Conservation (phyloP, 129 eudicot species). For the Calendula officinalis region DNA sequence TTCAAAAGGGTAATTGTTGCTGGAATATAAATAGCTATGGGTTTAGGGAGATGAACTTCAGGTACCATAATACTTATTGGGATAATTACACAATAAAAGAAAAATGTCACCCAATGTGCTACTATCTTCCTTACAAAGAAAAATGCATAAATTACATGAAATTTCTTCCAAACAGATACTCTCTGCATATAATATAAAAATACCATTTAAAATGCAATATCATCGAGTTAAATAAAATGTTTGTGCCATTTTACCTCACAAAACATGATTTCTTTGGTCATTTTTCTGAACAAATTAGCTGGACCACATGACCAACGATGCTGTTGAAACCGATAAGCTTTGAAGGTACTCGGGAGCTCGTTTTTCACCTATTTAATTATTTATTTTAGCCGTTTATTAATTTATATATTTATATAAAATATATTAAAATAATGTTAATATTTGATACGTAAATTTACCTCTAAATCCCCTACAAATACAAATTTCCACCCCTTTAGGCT, state of each 20-base stretch:
- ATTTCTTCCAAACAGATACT: slow-evolving; percentile 72
- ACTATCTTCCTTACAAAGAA: slow-evolving; percentile 90
- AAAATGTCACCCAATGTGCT: slow-evolving; percentile 87
- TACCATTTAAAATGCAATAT: background rate
- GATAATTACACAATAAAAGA: slow-evolving; percentile 74
- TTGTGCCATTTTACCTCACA: slow-evolving; percentile 47
- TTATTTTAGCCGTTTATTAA: slow-evolving; percentile 19
- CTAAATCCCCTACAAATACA: slow-evolving; percentile 63
- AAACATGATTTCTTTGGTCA: slow-evolving; percentile 65
- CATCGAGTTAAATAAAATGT: background rate
- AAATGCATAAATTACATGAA: slow-evolving; percentile 72
- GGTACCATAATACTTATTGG: slow-evolving; percentile 75
- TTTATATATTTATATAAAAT: background rate
- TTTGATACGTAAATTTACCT: slow-evolving; percentile 33
- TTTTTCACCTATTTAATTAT: slow-evolving; percentile 64
- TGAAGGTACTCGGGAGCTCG: slow-evolving; percentile 86
- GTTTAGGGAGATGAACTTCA: slow-evolving; percentile 70
- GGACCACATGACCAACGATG: slow-evolving; percentile 99
- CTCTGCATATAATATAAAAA: slow-evolving; percentile 46
- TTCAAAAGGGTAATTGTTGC: slow-evolving; percentile 71
- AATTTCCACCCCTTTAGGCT: slow-evolving; percentile 90
- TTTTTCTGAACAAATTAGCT: slow-evolving; percentile 75
- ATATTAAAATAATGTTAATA: background rate
- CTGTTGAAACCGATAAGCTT: slow-evolving; percentile 82
- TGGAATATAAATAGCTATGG: slow-evolving; percentile 66